phyloP scores from a whole-genome alignment of 2,329 filamentous ascomycete species.

The Hypoxylon sp. region DNA sequence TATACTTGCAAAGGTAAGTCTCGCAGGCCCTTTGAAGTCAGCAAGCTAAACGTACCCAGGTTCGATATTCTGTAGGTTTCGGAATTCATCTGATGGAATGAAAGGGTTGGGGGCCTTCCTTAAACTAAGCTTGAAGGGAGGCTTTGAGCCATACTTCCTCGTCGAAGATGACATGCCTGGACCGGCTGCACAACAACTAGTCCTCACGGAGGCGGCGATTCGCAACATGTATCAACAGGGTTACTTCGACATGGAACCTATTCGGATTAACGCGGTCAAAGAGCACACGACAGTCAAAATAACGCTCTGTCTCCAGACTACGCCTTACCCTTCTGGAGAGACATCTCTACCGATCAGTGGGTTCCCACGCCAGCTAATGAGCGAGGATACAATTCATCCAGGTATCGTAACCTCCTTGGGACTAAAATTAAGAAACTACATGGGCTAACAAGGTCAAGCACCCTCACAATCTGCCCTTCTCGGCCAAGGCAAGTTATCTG shows the following conservation, averaged over 20 bases:
- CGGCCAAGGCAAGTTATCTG: not conserved
- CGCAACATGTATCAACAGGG: conserved; percentile 51
- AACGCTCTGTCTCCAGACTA: conserved; percentile 46
- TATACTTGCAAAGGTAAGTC: conserved; percentile 51
- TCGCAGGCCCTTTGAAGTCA: not conserved
- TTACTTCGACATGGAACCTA: conserved; percentile 48
- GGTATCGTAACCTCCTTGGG: not conserved
- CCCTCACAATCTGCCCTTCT: not conserved
- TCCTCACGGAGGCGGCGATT: conserved; percentile 45
- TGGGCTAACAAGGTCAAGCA: conserved; percentile 4
- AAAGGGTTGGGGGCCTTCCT: conserved; percentile 51
- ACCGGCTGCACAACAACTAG: conserved; percentile 42
- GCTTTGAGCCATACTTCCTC: conserved; percentile 52
- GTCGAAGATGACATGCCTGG: conserved; percentile 44
- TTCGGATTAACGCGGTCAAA: conserved; percentile 42
- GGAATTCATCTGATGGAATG: conserved; percentile 47
- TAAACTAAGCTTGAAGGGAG: conserved; percentile 46
- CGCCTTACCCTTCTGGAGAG: conserved; percentile 43
- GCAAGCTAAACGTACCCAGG: conserved; percentile 34
- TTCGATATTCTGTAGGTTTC: conserved; percentile 51
- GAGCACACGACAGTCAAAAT: conserved; percentile 47
- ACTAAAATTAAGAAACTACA: not conserved
- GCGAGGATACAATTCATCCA: conserved; percentile 41
- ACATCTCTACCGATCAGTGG: conserved; percentile 50
- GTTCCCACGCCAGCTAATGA: conserved; percentile 52